Evolutionary conservation across 208 protist genomes (phyloP).

Genomic region (Trypanosoma conorhini): DNA sequence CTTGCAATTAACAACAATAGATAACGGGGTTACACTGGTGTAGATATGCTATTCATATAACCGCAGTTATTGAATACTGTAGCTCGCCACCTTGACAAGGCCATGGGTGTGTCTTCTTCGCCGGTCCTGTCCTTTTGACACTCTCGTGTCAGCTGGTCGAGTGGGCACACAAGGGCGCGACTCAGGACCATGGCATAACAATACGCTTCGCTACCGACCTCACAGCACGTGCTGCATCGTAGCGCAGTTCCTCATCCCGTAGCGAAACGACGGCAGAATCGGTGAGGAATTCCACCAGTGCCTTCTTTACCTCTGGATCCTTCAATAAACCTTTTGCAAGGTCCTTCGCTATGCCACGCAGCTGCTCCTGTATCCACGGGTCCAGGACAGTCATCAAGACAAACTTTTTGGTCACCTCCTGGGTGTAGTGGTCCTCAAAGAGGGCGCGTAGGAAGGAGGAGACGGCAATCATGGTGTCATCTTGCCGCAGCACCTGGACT

Average conservation of each 20-base stretch:
- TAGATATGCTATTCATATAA: neutral
- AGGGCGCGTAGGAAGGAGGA: conserved; percentile 80
- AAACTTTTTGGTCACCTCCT: conserved; percentile 92
- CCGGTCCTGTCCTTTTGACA: neutral
- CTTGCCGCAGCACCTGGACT: conserved; percentile 54
- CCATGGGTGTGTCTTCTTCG: neutral
- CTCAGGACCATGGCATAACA: conserved; percentile 58
- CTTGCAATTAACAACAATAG: neutral
- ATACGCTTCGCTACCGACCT: conserved; percentile 41
- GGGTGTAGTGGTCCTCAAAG: conserved; percentile 92
- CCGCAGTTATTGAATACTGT: neutral
- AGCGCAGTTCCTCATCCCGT: conserved; percentile 61
- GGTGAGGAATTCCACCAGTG: conserved; percentile 61
- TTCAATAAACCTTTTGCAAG: conserved; percentile 64
- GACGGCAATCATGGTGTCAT: conserved; percentile 81
- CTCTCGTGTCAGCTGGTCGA: neutral
- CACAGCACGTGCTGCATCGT: conserved; percentile 56
- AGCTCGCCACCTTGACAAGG: neutral
- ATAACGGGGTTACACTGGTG: neutral
- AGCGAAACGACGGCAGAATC: conserved; percentile 53
- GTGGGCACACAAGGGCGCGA: neutral
- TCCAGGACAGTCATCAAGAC: conserved; percentile 80
- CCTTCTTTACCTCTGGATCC: conserved; percentile 49
- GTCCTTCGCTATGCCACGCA: conserved; percentile 77
- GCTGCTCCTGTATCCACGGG: conserved; percentile 84